Evolutionary conservation across 306 rosid genomes (phyloP).

Genomic region (Luffa acutangula): DNA sequence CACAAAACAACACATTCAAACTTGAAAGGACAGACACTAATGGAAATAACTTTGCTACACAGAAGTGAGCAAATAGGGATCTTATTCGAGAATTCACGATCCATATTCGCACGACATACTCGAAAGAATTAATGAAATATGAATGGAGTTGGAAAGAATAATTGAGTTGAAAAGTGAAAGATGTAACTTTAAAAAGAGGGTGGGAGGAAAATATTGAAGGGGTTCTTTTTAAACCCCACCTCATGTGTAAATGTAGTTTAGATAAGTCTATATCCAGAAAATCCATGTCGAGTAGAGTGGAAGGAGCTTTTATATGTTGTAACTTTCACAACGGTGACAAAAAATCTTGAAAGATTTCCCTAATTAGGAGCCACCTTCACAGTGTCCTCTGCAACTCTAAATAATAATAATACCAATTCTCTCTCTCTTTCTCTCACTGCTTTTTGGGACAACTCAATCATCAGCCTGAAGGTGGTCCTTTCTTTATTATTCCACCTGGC

Average conservation of each 20-base stretch:
- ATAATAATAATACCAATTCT: slow-evolving; percentile 2
- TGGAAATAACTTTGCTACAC: neutral
- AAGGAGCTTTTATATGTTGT: slow-evolving; percentile 7
- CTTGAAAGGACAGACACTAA: neutral
- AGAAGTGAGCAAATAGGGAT: neutral
- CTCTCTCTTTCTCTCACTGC: neutral
- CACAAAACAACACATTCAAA: neutral
- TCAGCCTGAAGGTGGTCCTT: slow-evolving; percentile 10
- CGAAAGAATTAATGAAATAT: neutral
- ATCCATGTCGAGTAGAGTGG: slow-evolving; percentile 7
- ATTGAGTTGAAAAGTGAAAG: neutral
- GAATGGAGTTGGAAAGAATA: neutral
- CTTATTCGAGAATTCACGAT: neutral
- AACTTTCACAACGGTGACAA: slow-evolving; percentile 14
- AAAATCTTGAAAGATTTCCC: slow-evolving; percentile 14
- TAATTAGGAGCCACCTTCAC: slow-evolving; percentile 7
- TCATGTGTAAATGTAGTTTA: neutral
- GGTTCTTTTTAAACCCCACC: neutral
- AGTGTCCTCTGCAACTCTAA: slow-evolving; percentile 3
- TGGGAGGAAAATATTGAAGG: neutral
- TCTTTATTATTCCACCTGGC: slow-evolving; percentile 9
- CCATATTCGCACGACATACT: neutral
- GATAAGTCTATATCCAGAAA: slow-evolving; percentile 2
- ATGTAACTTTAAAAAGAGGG: neutral
- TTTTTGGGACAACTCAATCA: slow-evolving; percentile 6